Evolutionary conservation across 306 rosid genomes (phyloP), one percentile per base, ranked within the genome.

Genomic region (Trifolium dubium): DNA sequence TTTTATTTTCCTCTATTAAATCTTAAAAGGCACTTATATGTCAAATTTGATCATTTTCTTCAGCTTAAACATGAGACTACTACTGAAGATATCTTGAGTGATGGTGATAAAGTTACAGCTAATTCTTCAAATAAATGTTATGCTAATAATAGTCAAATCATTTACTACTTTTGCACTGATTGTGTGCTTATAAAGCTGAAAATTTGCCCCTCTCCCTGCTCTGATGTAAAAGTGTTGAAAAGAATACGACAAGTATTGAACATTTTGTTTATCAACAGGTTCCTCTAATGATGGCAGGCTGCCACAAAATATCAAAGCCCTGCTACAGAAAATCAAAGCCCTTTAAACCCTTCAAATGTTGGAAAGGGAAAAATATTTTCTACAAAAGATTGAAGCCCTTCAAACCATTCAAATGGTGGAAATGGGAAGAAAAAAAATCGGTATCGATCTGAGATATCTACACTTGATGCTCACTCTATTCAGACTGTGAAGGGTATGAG

Each of bases 41-140:
- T 81, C 61, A 54, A 40, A 59, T 86, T 65, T 80, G 61, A 54
- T 83, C 2, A 41, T 79, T 69, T 72, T 62, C 81, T 46, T 67
- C 85, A 88, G 97, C 83, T 89, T 72, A 77, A 89, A 74, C 14
- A 53, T 63, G 90, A 86, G 77, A 71, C 72, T 72, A 39, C 14
- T 72, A 76, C 86, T 75, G 87, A 83, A 78, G 89, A 86, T 77
- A 71, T 83, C 47, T 78, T 86, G 89, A 83, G 83, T 56, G 77
- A 53, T 64, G 85, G 60, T 73, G 85, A 77, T 54, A 58, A 58
- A n/a, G 12, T 29, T 19, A 69, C 69, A 6, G 43, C 79, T 18
- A 30, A 28, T 41, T 51, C 79, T 64, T 65, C 81, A 15, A 88
- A 89, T 91, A 75, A 80, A 46, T 70, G 69, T 69, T 53, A 7